These are phyloP conservation scores for Apiosordaria backusii DNA, from an alignment of 495 filamentous ascomycete species.

Conservation along the genomic window DNA sequence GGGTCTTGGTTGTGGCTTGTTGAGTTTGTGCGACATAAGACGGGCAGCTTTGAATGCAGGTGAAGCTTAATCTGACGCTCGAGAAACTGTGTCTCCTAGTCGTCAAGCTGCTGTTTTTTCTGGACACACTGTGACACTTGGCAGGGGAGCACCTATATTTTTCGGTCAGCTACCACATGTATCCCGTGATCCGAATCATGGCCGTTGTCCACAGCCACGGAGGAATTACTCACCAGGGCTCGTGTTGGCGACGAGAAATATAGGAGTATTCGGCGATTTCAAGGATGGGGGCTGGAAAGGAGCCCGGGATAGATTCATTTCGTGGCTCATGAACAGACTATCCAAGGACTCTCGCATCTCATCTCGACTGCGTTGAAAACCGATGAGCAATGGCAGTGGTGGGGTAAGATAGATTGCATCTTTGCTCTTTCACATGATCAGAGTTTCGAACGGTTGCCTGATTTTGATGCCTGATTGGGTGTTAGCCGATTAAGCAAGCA, in stretches of 20 bases:
- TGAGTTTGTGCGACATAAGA: slow-evolving; percentile 5
- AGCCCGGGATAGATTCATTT: background rate
- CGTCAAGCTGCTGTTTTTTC: background rate
- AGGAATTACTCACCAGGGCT: background rate
- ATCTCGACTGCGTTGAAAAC: background rate
- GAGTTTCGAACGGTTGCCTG: background rate
- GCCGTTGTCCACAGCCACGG: background rate
- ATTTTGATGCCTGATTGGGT: background rate
- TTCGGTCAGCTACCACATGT: background rate
- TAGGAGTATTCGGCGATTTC: background rate
- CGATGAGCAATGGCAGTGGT: background rate
- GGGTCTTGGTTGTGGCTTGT: slow-evolving; percentile 5
- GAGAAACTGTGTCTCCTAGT: background rate
- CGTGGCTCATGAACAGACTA: no score
- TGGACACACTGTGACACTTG: background rate
- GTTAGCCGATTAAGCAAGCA: background rate
- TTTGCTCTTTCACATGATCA: background rate
- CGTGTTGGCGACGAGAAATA: background rate
- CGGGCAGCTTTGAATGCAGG: background rate
- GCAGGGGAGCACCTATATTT: background rate
- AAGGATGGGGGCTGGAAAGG: background rate
- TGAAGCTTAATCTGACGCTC: background rate
- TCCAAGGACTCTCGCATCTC: background rate
- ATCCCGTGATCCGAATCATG: background rate
- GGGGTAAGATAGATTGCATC: background rate